Evolutionary conservation across 106 monocot species (phyloP).

Genomic region (Dioscorea dumetorum): DNA sequence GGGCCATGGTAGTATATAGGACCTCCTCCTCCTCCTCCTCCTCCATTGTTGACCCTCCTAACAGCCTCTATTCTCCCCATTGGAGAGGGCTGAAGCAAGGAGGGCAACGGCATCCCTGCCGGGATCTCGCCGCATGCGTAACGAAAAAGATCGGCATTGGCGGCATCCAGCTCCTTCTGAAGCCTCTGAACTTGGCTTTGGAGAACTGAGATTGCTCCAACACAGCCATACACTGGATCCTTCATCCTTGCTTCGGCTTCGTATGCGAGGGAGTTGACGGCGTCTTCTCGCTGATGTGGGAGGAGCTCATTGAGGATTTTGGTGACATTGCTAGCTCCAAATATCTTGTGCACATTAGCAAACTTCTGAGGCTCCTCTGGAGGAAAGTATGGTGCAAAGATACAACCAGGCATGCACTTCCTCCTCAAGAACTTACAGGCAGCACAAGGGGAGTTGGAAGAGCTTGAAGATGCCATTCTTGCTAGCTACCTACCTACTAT

Average conservation of each 20-base stretch:
- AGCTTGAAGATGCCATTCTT: conserved; percentile 2
- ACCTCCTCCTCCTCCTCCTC: not conserved
- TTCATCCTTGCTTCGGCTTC: conserved; percentile 54
- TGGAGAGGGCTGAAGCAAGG: not conserved
- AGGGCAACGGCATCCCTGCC: not conserved
- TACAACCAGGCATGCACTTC: conserved; percentile 59
- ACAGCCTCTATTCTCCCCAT: not conserved
- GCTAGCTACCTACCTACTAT: too few relatives aligned
- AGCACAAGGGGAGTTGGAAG: conserved; percentile 47
- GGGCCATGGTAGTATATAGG: not conserved
- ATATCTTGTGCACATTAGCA: conserved; percentile 64
- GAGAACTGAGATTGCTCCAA: conserved; percentile 55
- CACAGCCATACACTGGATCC: conserved; percentile 66
- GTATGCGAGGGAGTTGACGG: conserved; percentile 63
- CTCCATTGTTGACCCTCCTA: conserved; percentile 11
- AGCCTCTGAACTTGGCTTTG: conserved; percentile 44
- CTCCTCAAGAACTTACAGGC: conserved; percentile 65
- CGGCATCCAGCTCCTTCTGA: conserved; percentile 43
- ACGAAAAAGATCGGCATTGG: conserved; percentile 42
- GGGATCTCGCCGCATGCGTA: conserved; percentile 26
- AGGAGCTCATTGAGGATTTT: conserved; percentile 62
- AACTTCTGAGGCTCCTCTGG: conserved; percentile 67
- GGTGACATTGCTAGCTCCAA: conserved; percentile 61
- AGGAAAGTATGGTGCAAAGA: conserved; percentile 67
- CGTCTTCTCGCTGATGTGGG: conserved; percentile 60